Base-by-base conservation (phyloP, 1,284 basidiomycete genomes). In the Cutaneotrichosporon cavernicola region DNA sequence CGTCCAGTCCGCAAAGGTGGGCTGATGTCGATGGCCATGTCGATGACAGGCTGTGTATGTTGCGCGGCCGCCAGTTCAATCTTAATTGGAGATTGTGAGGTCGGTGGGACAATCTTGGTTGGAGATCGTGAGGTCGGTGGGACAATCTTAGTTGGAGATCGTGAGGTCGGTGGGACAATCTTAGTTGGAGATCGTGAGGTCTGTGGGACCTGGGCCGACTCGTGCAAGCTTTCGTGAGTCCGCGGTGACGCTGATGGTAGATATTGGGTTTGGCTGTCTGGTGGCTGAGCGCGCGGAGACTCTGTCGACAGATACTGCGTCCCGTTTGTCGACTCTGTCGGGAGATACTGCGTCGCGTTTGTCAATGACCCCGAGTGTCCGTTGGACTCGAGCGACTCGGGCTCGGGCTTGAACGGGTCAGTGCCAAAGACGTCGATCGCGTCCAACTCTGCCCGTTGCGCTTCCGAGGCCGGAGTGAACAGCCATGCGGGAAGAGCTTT, bases 401-500 rank as follows among this genome's bases (percentile, higher is more conserved):
- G 30, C 6, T 56, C 53, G 5, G 58, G 34, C 34, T 36, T 22
- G 32, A 56, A 56, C 2, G 67, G n/a, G 30, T 77, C 70, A 6
- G 72, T 36, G 0, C 74, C 74, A 49, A 76, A 76, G 16, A 73
- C 53, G 6, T 30, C 58, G 18, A 77, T 73, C 30, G 49, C 43
- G 49, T 74, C 67, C 13, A 77, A 61, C 32, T 66, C 57, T 13
- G 47, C 40, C 18, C 49, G 53, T 58, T 68, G 53, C 4, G 56
- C 61, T 0, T 67, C 69, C 3, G 60, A 55, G 0, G 72, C 59
- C 3, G 67, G 53, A 0, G 73, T 68, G 58, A 76, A 77, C 14
- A 76, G 47, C 70, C 68, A 76, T 16, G 71, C 71, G 0, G 76
- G 74, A 2, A 77, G 66, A 2, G 62, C 16, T 52, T 70, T 72